Evolutionary conservation across 1,284 basidiomycete genomes (phyloP).

Genomic region (Somion occarium): DNA sequence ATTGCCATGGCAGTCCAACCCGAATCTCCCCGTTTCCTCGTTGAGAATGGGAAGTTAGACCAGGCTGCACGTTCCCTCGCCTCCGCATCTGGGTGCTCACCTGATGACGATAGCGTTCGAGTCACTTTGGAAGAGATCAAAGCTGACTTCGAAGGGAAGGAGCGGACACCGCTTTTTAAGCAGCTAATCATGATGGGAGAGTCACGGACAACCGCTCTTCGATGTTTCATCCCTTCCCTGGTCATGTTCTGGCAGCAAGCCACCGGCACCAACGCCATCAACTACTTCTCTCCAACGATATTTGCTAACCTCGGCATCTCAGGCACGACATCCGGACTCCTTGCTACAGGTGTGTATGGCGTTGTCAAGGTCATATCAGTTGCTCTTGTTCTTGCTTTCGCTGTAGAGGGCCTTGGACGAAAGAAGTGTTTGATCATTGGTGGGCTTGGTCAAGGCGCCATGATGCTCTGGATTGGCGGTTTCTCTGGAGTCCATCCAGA

Average conservation of each 20-base stretch:
- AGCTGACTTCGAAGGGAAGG: slow-evolving; percentile 42
- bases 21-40: slow-evolving; percentile 60
- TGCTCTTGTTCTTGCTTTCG: slow-evolving; percentile 34
- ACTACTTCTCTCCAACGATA: slow-evolving; percentile 13
- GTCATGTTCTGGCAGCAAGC: slow-evolving; percentile 57
- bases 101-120: slow-evolving; percentile 36
- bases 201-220: slow-evolving; percentile 36
- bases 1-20: slow-evolving; percentile 45
- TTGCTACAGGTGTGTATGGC: slow-evolving; percentile 61
- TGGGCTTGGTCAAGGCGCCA: slow-evolving; percentile 38
- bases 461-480: slow-evolving; percentile 49
- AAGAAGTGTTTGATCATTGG: slow-evolving; percentile 42
- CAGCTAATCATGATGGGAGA: slow-evolving; percentile 43
- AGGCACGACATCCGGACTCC: slow-evolving; percentile 36
- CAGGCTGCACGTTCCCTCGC: slow-evolving; percentile 46
- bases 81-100: slow-evolving; percentile 36
- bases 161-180: slow-evolving; percentile 29
- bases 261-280: slow-evolving; percentile 48
- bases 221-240: slow-evolving; percentile 47
- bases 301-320: slow-evolving; percentile 14
- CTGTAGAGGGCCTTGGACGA: slow-evolving; percentile 40
- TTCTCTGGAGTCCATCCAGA: slow-evolving; percentile 36
- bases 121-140: slow-evolving; percentile 48
- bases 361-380: slow-evolving; percentile 51
- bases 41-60: slow-evolving; percentile 47